Base-by-base conservation (phyloP, 768 basidiomycete genomes). In the Tylopilus cervinicoccineus region DNA sequence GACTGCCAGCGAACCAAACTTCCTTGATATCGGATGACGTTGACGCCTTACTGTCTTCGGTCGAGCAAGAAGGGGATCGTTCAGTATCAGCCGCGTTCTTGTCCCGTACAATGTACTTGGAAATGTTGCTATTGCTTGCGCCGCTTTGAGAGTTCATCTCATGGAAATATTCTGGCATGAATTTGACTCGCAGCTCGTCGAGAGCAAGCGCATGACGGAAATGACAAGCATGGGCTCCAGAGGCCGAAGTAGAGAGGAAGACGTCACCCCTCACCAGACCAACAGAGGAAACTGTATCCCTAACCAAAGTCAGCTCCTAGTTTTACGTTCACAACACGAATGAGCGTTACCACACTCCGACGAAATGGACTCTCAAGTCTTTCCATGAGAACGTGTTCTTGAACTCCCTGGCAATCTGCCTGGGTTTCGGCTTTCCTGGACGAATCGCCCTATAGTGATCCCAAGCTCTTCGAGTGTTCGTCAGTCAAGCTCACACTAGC, bases 1-100 rank as follows among this genome's bases (percentile, higher is more conserved):
- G 74, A 27, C 66, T 61, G 2, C 73, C 81, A 1, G 80, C 68
- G 58, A 86, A 85, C 83, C 84, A 86, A 2, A 86, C 84, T 57
- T 86, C 83, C 45, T 78, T 71, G n/a, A 83, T 51, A 2, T 64
- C 60, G 14, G 50, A n/a, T n/a, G n/a, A n/a, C n/a, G n/a, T n/a
- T n/a, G n/a, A n/a, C n/a, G n/a, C n/a, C n/a, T n/a, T n/a, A n/a
- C n/a, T n/a, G n/a, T n/a, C n/a, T n/a, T n/a, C n/a, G n/a, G n/a
- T n/a, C n/a, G n/a, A n/a, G n/a, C n/a, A n/a, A n/a, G n/a, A n/a
- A n/a, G n/a, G n/a, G n/a, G n/a, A n/a, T n/a, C n/a, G n/a, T n/a
- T n/a, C n/a, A n/a, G n/a, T n/a, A n/a, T n/a, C n/a, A n/a, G n/a
- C n/a, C n/a, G 0, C 24, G 2, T 42, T 38, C 4, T 2, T 9